phyloP scores from a whole-genome alignment of 768 basidiomycete genomes.

The Auriscalpium orientale region DNA sequence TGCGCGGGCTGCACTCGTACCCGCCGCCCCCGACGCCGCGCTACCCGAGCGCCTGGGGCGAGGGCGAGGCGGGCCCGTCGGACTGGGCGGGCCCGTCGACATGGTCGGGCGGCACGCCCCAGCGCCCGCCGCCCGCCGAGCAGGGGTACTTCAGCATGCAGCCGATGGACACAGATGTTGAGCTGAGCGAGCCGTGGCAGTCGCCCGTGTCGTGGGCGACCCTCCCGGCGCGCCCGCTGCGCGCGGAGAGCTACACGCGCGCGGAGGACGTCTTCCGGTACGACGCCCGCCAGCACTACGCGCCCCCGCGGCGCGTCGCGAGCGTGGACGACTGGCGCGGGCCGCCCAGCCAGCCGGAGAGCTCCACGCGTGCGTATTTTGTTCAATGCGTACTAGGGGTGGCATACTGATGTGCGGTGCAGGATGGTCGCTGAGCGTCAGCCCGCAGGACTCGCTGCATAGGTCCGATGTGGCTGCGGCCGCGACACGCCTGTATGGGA shows the following conservation, averaged over 20 bases:
- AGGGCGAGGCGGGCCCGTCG: conserved; percentile 41
- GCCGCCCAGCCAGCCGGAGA: not conserved
- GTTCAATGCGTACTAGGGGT: not conserved
- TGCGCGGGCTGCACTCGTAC: conserved; percentile 20
- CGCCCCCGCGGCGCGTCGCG: not conserved
- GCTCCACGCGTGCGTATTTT: not conserved
- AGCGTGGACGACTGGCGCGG: not conserved
- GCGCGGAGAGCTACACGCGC: conserved; percentile 16
- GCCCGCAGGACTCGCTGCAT: not conserved
- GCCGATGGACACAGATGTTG: not conserved
- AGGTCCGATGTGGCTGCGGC: too few species aligned
- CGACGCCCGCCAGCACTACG: not conserved
- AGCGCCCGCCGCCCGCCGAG: not conserved
- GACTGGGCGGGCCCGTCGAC: conserved; percentile 40
- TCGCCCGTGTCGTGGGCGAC: not conserved
- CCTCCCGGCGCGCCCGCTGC: conserved; percentile 5
- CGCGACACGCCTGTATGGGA: too few species aligned
- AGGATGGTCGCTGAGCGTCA: not conserved
- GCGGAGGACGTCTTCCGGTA: conserved; percentile 5
- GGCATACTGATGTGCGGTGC: not conserved
- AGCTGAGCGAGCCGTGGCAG: conserved; percentile 1
- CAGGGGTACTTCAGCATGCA: not conserved
- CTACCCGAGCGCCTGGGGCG: conserved; percentile 27
- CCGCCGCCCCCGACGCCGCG: conserved; percentile 16
- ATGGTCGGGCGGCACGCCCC: conserved; percentile 19